Evolutionary conservation across 257 asterid species (phyloP).

Genomic region (Salvia rosmarinus): DNA sequence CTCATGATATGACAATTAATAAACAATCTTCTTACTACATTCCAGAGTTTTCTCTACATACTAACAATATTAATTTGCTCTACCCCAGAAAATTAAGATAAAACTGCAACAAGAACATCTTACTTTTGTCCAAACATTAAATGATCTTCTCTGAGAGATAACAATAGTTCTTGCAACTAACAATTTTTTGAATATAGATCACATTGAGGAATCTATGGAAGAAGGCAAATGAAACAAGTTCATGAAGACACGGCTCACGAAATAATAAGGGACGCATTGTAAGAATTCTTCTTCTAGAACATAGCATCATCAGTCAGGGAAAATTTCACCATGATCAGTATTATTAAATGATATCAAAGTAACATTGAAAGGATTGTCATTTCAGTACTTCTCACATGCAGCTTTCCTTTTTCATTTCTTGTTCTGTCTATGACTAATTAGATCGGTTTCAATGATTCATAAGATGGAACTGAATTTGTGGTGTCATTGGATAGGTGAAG

Average conservation of each 20-base stretch:
- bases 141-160: no score
- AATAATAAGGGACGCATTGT: no score
- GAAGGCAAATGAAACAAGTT: background rate
- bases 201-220: background rate
- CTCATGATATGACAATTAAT: background rate
- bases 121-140: no score
- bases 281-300: no score
- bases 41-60: background rate
- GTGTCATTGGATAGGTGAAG: background rate
- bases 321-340: no score
- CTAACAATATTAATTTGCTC: background rate
- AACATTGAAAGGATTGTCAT: background rate
- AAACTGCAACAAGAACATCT: no score
- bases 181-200: background rate
- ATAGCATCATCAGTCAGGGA: no score
- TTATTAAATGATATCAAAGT: background rate
- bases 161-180: no score
- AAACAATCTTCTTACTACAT: background rate
- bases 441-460: background rate
- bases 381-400: background rate
- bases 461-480: background rate
- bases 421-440: background rate
- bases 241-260: no score
- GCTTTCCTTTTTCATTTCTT: background rate
- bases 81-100: no score